These are phyloP conservation scores for Cryphonectria nitschkei DNA, from an alignment of 2,329 filamentous ascomycete species.

Conservation along the genomic window DNA sequence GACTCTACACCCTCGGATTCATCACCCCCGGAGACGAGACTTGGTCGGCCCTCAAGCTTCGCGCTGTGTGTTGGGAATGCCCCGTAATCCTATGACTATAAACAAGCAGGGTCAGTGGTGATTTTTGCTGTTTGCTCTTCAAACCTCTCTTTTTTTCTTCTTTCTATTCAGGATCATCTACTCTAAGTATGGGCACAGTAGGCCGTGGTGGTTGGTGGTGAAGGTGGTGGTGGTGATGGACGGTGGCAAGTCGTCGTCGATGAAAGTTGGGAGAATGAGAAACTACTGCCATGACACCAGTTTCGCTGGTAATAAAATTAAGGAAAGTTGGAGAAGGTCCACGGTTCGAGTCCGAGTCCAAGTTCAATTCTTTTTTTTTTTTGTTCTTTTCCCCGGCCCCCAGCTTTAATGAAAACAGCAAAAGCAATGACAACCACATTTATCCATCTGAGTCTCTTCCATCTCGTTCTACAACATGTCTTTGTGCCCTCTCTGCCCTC, in stretches of 20 bases:
- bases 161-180: background rate
- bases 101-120: slow-evolving; percentile 4
- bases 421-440: no score
- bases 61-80: slow-evolving; percentile 10
- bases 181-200: background rate
- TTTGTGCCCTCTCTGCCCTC: slow-evolving; percentile 11
- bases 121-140: background rate
- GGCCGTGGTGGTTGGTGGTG: background rate
- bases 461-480: background rate
- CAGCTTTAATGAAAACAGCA: background rate
- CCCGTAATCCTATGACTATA: slow-evolving; percentile 10
- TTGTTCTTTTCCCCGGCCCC: no score
- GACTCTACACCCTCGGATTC: background rate
- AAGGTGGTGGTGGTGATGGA: background rate
- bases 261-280: background rate
- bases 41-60: slow-evolving; percentile 11
- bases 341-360: background rate
- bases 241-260: background rate
- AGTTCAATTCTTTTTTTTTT: background rate
- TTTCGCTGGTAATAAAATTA: background rate
- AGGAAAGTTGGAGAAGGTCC: background rate
- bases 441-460: background rate
- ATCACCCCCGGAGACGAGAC: slow-evolving; percentile 2
- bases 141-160: background rate
- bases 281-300: background rate